These are phyloP conservation scores for Phlebopus sp. DNA, from an alignment of 1,284 basidiomycete genomes.

Conservation along the genomic window DNA sequence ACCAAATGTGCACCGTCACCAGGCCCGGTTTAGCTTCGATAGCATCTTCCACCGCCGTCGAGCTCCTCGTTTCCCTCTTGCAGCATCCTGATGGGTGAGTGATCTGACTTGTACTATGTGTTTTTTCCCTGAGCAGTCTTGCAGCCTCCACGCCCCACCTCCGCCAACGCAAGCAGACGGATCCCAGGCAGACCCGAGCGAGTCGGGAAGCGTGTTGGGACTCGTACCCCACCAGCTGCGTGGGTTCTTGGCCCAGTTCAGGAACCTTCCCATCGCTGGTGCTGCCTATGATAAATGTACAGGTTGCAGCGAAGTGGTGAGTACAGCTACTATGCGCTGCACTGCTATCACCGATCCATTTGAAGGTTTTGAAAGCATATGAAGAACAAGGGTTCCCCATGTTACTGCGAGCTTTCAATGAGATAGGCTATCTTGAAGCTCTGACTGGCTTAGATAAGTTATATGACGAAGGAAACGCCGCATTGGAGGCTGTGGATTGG, in stretches of 20 bases:
- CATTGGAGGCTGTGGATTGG: conserved; percentile 74
- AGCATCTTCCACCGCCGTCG: conserved; percentile 88
- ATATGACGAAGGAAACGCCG: conserved; percentile 77
- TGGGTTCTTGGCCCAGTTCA: conserved; percentile 86
- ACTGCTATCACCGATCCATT: not conserved
- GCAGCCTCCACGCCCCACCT: conserved; percentile 64
- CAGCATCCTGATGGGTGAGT: conserved; percentile 88
- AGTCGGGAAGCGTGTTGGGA: conserved; percentile 64
- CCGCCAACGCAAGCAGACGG: conserved; percentile 49
- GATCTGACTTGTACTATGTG: not conserved
- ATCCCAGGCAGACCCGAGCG: conserved; percentile 31
- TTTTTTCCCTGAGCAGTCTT: not conserved
- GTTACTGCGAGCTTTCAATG: conserved; percentile 83
- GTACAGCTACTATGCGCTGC: conserved; percentile 20
- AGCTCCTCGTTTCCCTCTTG: conserved; percentile 84
- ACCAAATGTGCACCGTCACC: conserved; percentile 99
- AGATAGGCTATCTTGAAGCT: conserved; percentile 75
- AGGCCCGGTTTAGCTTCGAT: conserved; percentile 94
- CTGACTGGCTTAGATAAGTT: conserved; percentile 86
- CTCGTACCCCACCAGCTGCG: conserved; percentile 92
- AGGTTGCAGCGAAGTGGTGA: conserved; percentile 79
- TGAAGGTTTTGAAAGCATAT: conserved; percentile 75
- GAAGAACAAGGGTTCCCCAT: conserved; percentile 74
- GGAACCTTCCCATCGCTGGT: conserved; percentile 80
- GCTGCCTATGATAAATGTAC: conserved; percentile 88